A percentile compares a stretch with the other conserved stretches of the same genome.
Evolutionary conservation across 2,329 filamentous ascomycete species (phyloP).

Genomic region (Coleophoma eucalyptorum): DNA sequence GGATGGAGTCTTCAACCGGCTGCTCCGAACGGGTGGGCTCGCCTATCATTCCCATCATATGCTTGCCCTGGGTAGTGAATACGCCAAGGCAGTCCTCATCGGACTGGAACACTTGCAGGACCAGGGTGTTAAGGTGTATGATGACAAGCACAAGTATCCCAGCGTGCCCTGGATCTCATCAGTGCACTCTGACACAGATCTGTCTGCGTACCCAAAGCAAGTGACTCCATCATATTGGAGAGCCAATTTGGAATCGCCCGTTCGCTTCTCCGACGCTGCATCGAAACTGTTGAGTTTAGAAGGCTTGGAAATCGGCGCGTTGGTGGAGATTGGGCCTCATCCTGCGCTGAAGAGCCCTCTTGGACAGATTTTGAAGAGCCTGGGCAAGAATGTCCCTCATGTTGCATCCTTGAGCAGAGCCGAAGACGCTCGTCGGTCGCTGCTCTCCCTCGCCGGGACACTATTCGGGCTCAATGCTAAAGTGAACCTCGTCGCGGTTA

Average conservation of each 20-base stretch:
- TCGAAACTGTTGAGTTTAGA: background rate
- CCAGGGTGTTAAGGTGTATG: background rate
- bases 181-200: background rate
- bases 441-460: background rate
- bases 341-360: background rate
- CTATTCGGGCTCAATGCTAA: background rate
- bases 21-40: background rate
- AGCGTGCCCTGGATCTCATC: background rate
- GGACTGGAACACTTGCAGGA: background rate
- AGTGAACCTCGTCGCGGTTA: background rate
- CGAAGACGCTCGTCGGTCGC: background rate
- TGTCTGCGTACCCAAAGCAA: background rate
- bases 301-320: background rate
- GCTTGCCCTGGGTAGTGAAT: background rate
- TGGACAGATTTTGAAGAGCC: background rate
- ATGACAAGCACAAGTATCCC: background rate
- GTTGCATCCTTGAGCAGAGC: background rate
- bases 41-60: conserved; percentile 13
- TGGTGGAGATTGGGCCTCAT: conserved; percentile 2
- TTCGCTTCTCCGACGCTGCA: background rate
- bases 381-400: background rate
- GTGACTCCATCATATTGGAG: background rate
- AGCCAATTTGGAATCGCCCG: background rate
- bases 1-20: background rate
- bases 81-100: too few relatives aligned